Base-by-base conservation (phyloP, 31 red algal species). In the Odonthalia washingtoniensis region DNA sequence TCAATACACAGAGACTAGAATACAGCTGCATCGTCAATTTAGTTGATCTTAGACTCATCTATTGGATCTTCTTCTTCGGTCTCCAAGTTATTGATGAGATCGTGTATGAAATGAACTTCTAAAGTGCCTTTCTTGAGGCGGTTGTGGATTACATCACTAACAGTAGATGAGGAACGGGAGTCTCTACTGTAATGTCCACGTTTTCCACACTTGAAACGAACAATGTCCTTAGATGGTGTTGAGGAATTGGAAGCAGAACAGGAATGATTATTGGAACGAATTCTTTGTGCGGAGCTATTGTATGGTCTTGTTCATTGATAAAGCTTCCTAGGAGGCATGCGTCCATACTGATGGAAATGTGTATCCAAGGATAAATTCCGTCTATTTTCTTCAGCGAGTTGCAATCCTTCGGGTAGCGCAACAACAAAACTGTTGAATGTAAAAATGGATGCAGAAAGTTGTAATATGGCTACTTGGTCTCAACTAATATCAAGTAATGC, bases 351-450 rank as follows among this genome's bases (percentile, higher is more conserved):
- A n/a, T n/a, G n/a, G n/a, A n/a, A 57, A 57, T 57, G 49, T 14
- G 49, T 57, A 2, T 39, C 0, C 64, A 65, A 21, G 18, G 62
- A 30, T 30, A 31, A 24, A 9, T 9, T 64, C 16, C 24, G 42
- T 31, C 36, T 45, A 17, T 32, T 0, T 44, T 72, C 63, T 27
- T 84, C 27, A 36, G 42, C 41, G n/a, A 72, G 62, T 28, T 70
- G 2, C 61, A 84, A n/a, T 14, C 46, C 17, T 70, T 84, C 81
- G 17, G 27, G 62, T 3, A 84, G 41, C 31, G 81, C 31, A 14
- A 64, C 72, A 14, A n/a, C n/a, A n/a, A n/a, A n/a, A n/a, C n/a
- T n/a, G n/a, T n/a, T n/a, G n/a, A n/a, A n/a, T n/a, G n/a, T 41
- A 6, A 68, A 72, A n/a, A 44, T 70, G 64, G n/a, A 27, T 3